Percentiles rank a stretch among this genome's conserved stretches.
Evolutionary conservation across 2,329 filamentous ascomycete genomes (phyloP).

Genomic region (Claviceps sorghi): DNA sequence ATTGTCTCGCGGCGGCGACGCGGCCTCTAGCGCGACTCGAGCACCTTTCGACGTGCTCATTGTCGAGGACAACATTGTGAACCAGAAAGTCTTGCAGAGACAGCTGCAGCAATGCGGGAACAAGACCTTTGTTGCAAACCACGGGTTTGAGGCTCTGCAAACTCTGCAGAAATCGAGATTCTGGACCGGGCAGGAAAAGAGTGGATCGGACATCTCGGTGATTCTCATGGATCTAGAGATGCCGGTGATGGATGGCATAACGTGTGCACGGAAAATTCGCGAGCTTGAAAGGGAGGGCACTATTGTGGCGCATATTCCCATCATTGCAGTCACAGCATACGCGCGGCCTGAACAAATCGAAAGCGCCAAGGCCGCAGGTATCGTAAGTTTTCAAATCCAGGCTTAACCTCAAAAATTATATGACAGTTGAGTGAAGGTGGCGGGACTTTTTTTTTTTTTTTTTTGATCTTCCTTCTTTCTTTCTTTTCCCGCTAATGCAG

Average conservation of each 20-base stretch:
- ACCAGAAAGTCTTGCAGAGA: conserved; percentile 48
- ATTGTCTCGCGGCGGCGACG: neutral
- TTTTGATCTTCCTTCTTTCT: too few relatives aligned
- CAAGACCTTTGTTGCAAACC: conserved; percentile 47
- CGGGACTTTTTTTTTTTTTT: too few relatives aligned
- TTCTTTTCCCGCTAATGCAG: neutral
- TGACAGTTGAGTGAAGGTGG: too few relatives aligned
- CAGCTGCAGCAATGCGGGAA: conserved; percentile 48
- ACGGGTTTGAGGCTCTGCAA: conserved; percentile 48
- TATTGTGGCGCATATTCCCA: conserved; percentile 53
- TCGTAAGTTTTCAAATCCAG: conserved; percentile 35
- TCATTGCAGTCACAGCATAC: conserved; percentile 74
- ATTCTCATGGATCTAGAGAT: conserved; percentile 74
- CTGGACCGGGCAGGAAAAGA: conserved; percentile 34
- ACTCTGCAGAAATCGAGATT: conserved; percentile 40
- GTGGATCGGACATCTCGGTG: conserved; percentile 43
- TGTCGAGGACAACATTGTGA: conserved; percentile 54
- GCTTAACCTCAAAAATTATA: neutral
- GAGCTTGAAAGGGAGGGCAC: conserved; percentile 48
- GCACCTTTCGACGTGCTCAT: conserved; percentile 42
- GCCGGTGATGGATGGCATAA: conserved; percentile 71
- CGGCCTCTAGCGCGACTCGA: conserved; percentile 9
- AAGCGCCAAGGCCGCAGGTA: conserved; percentile 55
- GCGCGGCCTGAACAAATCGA: conserved; percentile 60
- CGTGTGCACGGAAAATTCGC: conserved; percentile 55